A percentile compares a stretch with the other conserved stretches of the same genome.
These are phyloP conservation scores for Cystobasidium onofrii DNA, from an alignment of 768 basidiomycete species.

Conservation along the genomic window DNA sequence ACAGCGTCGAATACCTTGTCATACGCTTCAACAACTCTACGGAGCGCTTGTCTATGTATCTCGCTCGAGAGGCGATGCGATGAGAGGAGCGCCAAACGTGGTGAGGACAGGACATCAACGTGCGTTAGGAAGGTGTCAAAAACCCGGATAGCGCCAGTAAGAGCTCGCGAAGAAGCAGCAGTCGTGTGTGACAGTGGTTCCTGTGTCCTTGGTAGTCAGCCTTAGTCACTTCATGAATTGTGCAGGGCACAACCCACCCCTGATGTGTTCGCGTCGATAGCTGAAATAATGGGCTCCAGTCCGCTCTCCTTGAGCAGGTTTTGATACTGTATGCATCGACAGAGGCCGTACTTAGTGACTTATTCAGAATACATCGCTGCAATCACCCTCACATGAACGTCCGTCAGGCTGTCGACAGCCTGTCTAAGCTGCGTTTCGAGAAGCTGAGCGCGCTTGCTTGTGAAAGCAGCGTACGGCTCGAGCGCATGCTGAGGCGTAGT, in stretches of 20 bases:
- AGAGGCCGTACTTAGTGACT: neutral
- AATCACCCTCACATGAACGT: slow-evolving; percentile 65
- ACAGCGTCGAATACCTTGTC: slow-evolving; percentile 66
- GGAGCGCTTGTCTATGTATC: slow-evolving; percentile 70
- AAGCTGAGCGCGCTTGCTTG: slow-evolving; percentile 54
- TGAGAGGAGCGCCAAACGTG: slow-evolving; percentile 66
- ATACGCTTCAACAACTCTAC: slow-evolving; percentile 63
- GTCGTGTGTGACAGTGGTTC: slow-evolving; percentile 70
- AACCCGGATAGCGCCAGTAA: slow-evolving; percentile 52
- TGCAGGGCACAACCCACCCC: slow-evolving; percentile 45
- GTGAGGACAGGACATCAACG: slow-evolving; percentile 63
- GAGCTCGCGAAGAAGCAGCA: slow-evolving; percentile 56
- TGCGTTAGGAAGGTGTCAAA: slow-evolving; percentile 82
- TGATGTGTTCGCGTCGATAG: slow-evolving; percentile 43
- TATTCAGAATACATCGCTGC: no score
- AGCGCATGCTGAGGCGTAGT: slow-evolving; percentile 53
- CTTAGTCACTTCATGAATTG: neutral
- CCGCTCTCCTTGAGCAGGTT: slow-evolving; percentile 49
- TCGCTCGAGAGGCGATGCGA: slow-evolving; percentile 58
- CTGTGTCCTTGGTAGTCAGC: slow-evolving; percentile 44
- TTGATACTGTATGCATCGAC: slow-evolving; percentile 43
- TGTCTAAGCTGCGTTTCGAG: slow-evolving; percentile 59
- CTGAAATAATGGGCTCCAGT: slow-evolving; percentile 46
- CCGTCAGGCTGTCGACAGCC: slow-evolving; percentile 58
- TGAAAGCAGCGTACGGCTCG: slow-evolving; percentile 59